Base-by-base conservation (phyloP, 768 basidiomycete species). In the Cystobasidium onofrii region DNA sequence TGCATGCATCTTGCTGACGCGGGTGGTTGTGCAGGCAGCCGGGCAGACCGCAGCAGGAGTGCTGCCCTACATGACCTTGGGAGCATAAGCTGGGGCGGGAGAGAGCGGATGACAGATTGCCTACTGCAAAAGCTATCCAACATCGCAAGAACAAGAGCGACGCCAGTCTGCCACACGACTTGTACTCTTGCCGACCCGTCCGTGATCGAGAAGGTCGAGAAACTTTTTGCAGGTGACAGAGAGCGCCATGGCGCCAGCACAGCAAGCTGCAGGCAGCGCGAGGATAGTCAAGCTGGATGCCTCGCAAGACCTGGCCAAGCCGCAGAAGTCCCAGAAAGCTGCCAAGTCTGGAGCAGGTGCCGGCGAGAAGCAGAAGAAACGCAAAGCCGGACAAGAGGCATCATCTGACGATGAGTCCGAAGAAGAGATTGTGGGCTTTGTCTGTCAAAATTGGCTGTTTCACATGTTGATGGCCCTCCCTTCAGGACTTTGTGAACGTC, bases 401-500 rank as follows among this genome's bases (percentile, higher is more conserved):
- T 29, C 27, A 15, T 44, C 29, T n/a, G 65, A 52, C 25, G 69
- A 71, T 3, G 65, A 71, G 18, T 55, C 50, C n/a, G 69, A 46
- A 2, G n/a, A 23, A 10, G 69, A 71, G 15, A 36, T 71, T n/a
- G 69, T 71, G 27, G 18, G 69, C 52, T 1, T 36, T 44, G 10
- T 6, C 31, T 39, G 10, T 13, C 9, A 33, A 3, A 13, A 15
- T 27, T 29, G 52, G 25, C 4, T 23, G 46, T 29, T 7, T 13
- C 25, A 25, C 3, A 7, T 52, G 10, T 12, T 20, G 46, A 52
- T 44, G 27, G 44, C 18, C 9, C 2, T 39, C 7, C 20, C 6
- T 12, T 1, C 54, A 69, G 66, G 74, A 75, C 23, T 60, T 75
- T 23, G 74, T 94, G 82, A 86, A 94, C 81, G 89, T 94, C 76